Base-by-base conservation (phyloP, 805 yeast genomes). In the Suhomyces sp. region DNA sequence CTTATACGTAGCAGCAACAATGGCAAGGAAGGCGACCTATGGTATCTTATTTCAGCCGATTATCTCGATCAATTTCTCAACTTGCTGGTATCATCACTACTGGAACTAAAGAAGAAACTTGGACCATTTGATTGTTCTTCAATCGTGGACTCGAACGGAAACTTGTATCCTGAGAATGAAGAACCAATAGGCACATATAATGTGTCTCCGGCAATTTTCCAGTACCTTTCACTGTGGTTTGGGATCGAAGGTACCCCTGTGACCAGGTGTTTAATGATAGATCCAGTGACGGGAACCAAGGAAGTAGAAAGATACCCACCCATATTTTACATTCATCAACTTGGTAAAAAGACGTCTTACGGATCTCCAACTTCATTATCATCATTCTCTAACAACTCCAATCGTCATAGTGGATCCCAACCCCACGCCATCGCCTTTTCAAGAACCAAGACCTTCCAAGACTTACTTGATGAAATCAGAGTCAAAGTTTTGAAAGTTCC, bases 211-310 rank as follows among this genome's bases (percentile, higher is more conserved):
- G 54, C 60, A 4, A 64, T 73, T 2, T 81, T 76, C 44, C 48
- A 63, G 3, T 50, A 63, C 39, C 53, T 82, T 7, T 55, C 52
- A 1, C 61, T 65, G 20, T 76, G 83, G 80, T 81, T 79, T 53
- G 84, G 83, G 0, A 33, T 74, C 15, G 50, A 56, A 1, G 68
- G 70, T 1, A 52, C 41, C 6, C 67, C 70, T 1, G 59, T 66
- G 7, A 40, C 58, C 5, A 54, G 72, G 31, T 51, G 53, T 15
- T 35, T 66, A 4, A 38, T 58, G 5, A 28, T 47, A 3, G 54
- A 60, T 35, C 42, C 43, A 3, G 46, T 45, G 12, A 50, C 58
- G 2, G 65, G 63, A n/a, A 38, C 42, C 8, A 46, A 42, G 18
- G 56, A 47, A 13, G 49, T 67, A 31, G 73, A 68, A 45, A 44